These are phyloP conservation scores for Thelonectria discophora DNA, from an alignment of 2,329 filamentous ascomycete species.

Conservation along the genomic window DNA sequence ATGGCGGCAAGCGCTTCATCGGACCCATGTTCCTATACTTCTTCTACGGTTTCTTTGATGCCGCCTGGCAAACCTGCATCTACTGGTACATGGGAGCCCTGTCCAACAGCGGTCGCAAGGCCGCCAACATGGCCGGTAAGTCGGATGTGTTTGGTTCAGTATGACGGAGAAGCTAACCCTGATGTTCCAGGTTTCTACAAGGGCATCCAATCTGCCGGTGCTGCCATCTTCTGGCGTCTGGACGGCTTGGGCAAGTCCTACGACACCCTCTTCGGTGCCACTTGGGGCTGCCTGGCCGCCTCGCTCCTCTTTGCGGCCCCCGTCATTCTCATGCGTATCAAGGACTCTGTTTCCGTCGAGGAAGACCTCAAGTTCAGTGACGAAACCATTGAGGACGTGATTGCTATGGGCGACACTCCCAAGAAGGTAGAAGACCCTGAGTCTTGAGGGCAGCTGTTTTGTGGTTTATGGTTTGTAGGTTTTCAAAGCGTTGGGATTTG, in stretches of 20 bases:
- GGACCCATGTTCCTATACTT: conserved; percentile 76
- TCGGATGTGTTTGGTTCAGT: not conserved
- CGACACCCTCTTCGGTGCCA: conserved; percentile 73
- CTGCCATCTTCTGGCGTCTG: conserved; percentile 43
- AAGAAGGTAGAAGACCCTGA: conserved; percentile 30
- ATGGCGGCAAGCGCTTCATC: conserved; percentile 57
- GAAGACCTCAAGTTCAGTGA: conserved; percentile 88
- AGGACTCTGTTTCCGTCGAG: conserved; percentile 78
- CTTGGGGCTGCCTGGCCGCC: conserved; percentile 77
- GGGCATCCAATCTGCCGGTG: conserved; percentile 45
- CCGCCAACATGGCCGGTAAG: conserved; percentile 76
- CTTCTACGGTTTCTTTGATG: conserved; percentile 75
- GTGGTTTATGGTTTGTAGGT: not conserved
- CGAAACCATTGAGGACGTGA: conserved; percentile 79
- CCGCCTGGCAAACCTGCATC: conserved; percentile 65
- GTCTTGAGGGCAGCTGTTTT: conserved; percentile 13
- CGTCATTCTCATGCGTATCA: conserved; percentile 79
- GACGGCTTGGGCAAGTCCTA: conserved; percentile 56
- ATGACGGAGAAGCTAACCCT: conserved; percentile 6
- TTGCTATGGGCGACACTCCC: conserved; percentile 25
- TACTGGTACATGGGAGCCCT: conserved; percentile 82
- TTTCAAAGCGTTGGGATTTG: not conserved
- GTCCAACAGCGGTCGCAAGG: conserved; percentile 88
- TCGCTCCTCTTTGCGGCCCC: conserved; percentile 80
- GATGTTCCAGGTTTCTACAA: conserved; percentile 76